Evolutionary conservation across 345 rosid genomes (phyloP).

Genomic region (Sapria himalayana): DNA sequence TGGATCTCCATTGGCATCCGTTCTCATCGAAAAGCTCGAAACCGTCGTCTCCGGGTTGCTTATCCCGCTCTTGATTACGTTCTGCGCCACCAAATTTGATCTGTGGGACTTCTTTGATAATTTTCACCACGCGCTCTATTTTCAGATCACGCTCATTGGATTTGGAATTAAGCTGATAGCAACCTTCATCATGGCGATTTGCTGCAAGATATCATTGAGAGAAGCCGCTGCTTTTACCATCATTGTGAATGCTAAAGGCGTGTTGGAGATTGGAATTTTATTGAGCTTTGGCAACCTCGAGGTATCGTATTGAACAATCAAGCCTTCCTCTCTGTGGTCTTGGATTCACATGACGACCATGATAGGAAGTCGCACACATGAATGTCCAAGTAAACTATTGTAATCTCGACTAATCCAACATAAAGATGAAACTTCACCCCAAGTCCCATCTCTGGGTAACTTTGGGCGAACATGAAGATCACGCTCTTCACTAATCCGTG

Average conservation of each 20-base stretch:
- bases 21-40: constrained; percentile 11
- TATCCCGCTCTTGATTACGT: constrained; percentile 10
- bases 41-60: constrained; percentile 10
- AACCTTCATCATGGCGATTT: constrained; percentile 1
- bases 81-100: constrained; percentile 8
- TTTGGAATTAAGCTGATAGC: neutral
- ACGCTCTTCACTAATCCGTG: too few species aligned
- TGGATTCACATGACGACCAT: too few species aligned
- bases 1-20: constrained; percentile 16
- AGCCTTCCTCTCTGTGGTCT: neutral
- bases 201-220: constrained; percentile 1
- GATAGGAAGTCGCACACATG: too few species aligned
- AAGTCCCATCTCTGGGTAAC: too few species aligned
- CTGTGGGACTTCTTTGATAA: neutral
- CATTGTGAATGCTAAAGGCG: constrained; percentile 11
- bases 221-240: constrained; percentile 10
- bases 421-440: too few species aligned
- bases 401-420: too few species aligned
- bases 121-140: neutral
- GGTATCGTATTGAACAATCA: too few species aligned
- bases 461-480: too few species aligned
- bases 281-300: constrained; percentile 5
- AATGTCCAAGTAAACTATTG: too few species aligned
- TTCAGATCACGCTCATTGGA: constrained; percentile 1
- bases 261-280: constrained; percentile 9